phyloP scores from a whole-genome alignment of 1,139 yeast species.

The Yamadazyma friedrichii region DNA sequence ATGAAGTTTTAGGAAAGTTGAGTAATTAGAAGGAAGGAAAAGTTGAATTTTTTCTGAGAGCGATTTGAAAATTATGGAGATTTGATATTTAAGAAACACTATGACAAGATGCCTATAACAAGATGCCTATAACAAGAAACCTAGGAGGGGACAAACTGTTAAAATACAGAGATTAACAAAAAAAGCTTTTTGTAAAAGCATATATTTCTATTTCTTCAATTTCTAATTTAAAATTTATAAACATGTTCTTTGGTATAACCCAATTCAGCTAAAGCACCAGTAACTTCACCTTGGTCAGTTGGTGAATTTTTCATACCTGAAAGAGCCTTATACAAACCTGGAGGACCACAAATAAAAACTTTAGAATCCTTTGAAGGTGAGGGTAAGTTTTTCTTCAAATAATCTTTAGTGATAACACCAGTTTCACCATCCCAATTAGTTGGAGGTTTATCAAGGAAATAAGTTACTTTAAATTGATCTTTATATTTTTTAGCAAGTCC shows the following conservation, averaged over 20 bases:
- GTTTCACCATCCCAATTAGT: constrained; percentile 75
- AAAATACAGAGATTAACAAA: no score
- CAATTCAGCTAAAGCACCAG: constrained; percentile 83
- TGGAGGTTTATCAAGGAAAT: constrained; percentile 65
- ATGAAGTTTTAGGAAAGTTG: no score
- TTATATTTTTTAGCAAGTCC: constrained; percentile 56
- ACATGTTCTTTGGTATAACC: constrained; percentile 88
- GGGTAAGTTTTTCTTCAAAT: constrained; percentile 67
- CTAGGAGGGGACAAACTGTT: no score
- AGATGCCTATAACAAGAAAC: no score
- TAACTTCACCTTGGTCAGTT: constrained; percentile 90
- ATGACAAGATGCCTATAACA: no score
- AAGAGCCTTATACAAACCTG: constrained; percentile 41
- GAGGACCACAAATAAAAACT: constrained; percentile 92
- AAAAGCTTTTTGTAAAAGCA: no score
- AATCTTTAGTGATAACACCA: constrained; percentile 81
- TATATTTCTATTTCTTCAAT: background rate
- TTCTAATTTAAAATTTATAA: constrained; percentile 65
- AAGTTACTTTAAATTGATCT: constrained; percentile 68
- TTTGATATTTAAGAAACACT: no score
- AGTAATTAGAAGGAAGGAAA: no score
- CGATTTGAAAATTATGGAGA: no score
- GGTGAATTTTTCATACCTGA: constrained; percentile 88
- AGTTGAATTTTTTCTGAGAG: no score
- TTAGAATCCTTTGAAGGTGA: constrained; percentile 62